Base-by-base conservation (phyloP, 495 filamentous ascomycete species). In the Bombardia bombarda region DNA sequence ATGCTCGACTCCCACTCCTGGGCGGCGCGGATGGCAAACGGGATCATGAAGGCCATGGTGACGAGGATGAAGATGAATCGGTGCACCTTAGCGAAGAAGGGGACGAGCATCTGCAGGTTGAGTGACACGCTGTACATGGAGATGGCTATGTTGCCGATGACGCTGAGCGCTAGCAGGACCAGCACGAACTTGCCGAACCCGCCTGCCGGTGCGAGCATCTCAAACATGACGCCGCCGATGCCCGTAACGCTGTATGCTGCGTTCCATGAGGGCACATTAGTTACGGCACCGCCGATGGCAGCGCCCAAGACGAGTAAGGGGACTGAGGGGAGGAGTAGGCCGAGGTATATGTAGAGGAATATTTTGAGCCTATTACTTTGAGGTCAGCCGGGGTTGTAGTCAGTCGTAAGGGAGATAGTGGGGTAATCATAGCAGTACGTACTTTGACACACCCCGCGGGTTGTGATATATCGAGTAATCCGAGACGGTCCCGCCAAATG, bases 101-200 rank as follows among this genome's bases (percentile, higher is more conserved):
- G 69, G 7, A 72, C 47, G 39, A 77, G 53, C 55, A 74, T 63
- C 53, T 77, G 72, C 36, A 75, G 63, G 42, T 70, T 72, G 1
- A 78, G 55, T 0, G 70, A 66, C 31, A 75, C 58, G n/a, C 61
- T 66, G 50, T 68, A 69, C 52, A 60, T 61, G 25, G 61, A 62
- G 19, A 60, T 52, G 33, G 68, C 59, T 24, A 74, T 66, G 51
- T 74, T 75, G 12, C 70, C 71, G 31, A 73, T 60, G 13, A 72
- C 62, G 21, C 63, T 71, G 32, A 77, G 56, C 1, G 67, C 70
- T 7, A 76, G 57, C 22, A 78, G 42, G 3, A 76, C 68, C 14
- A 70, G 51, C 12, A 75, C 55, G 42, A 76, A 73, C 45, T 68
- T 65, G 8, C 73, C 74, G 50, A 78, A 78, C 4, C 68, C 68